Evolutionary conservation across 352 stramenopile species (phyloP).

Genomic region (Phytopythium litorale): DNA sequence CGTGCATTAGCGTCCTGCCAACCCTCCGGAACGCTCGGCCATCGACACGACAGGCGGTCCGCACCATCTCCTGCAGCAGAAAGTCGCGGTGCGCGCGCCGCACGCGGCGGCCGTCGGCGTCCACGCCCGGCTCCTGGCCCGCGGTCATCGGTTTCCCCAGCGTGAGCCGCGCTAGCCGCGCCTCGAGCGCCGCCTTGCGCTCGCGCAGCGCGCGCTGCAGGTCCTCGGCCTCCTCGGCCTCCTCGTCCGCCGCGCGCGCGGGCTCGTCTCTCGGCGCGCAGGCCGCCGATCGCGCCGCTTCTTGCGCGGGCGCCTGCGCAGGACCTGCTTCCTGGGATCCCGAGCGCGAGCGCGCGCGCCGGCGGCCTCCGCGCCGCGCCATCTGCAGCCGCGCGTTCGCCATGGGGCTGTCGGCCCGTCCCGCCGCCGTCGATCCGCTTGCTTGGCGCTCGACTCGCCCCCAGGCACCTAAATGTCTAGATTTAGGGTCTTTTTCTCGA

Average conservation of each 20-base stretch:
- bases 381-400: slow-evolving; percentile 75
- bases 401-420: slow-evolving; percentile 15
- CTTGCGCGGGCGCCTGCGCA: slow-evolving; percentile 24
- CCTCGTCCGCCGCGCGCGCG: slow-evolving; percentile 7
- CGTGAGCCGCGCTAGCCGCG: slow-evolving; percentile 35
- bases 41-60: neutral
- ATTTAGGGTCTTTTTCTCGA: neutral
- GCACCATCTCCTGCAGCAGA: slow-evolving; percentile 77
- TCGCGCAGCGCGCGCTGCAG: slow-evolving; percentile 29
- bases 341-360: slow-evolving; percentile 17
- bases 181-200: slow-evolving; percentile 40
- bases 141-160: slow-evolving; percentile 37
- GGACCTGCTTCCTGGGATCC: slow-evolving; percentile 7
- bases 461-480: neutral
- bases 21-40: neutral
- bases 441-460: neutral
- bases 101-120: slow-evolving; percentile 34
- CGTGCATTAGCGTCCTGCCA: neutral
- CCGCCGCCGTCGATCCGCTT: neutral
- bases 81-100: slow-evolving; percentile 62
- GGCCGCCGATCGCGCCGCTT: slow-evolving; percentile 8
- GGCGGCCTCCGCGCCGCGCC: slow-evolving; percentile 30
- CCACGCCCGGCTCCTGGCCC: slow-evolving; percentile 27
- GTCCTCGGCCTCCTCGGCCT: slow-evolving; percentile 18
- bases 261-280: slow-evolving; percentile 17